These are phyloP conservation scores for Colletotrichum gloeosporioides DNA, from an alignment of 2,329 filamentous ascomycete species.

Conservation along the genomic window DNA sequence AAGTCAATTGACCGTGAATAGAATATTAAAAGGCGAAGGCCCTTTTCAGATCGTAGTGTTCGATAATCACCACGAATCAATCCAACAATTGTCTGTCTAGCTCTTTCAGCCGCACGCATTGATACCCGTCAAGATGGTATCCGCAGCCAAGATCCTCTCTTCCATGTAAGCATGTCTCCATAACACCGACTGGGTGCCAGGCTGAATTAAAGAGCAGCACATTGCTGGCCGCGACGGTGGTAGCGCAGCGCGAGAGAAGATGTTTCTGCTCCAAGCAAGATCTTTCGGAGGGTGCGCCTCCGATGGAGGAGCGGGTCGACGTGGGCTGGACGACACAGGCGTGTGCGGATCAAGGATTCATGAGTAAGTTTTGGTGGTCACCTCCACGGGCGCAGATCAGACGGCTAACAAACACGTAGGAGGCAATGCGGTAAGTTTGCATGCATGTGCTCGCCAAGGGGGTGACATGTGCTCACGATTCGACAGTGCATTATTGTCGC, in stretches of 20 bases:
- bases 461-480: background rate
- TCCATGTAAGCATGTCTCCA: background rate
- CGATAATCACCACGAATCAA: background rate
- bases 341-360: background rate
- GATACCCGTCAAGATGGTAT: background rate
- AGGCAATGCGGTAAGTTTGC: background rate
- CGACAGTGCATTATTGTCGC: background rate
- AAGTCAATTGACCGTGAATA: background rate
- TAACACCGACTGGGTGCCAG: background rate
- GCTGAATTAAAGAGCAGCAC: background rate
- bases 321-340: background rate
- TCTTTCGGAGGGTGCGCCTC: background rate
- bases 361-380: background rate
- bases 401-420: background rate
- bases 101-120: background rate
- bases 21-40: background rate
- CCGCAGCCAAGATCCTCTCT: background rate
- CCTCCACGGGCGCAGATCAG: background rate
- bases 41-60: background rate
- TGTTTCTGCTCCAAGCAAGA: background rate
- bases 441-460: background rate
- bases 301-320: background rate
- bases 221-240: background rate
- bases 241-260: background rate
- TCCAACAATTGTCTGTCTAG: background rate